phyloP scores from a whole-genome alignment of 1,284 basidiomycete species.

The Ceratorhiza oryzae-sativae region DNA sequence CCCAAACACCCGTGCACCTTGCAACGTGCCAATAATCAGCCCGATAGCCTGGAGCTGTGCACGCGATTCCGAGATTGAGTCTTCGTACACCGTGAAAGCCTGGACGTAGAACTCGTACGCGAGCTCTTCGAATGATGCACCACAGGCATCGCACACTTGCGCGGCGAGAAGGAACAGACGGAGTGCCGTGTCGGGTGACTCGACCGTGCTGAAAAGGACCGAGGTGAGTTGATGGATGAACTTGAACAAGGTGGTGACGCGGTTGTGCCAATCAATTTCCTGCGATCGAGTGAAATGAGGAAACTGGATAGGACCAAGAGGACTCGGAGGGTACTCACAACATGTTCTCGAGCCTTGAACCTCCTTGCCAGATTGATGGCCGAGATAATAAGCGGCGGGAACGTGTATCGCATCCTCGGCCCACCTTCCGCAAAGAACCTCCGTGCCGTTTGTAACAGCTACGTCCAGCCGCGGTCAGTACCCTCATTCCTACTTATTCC shows the following conservation, averaged over 20 bases:
- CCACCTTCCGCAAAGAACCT: slow-evolving; percentile 89
- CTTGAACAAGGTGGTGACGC: slow-evolving; percentile 84
- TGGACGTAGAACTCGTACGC: slow-evolving; percentile 96
- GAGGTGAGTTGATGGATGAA: slow-evolving; percentile 91
- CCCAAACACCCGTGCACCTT: slow-evolving; percentile 84
- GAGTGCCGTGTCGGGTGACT: slow-evolving; percentile 87
- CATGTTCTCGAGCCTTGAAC: slow-evolving; percentile 73
- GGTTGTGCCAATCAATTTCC: slow-evolving; percentile 85
- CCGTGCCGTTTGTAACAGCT: slow-evolving; percentile 89
- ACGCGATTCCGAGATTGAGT: slow-evolving; percentile 89
- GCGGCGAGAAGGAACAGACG: slow-evolving; percentile 93
- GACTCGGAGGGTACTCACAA: slow-evolving; percentile 44
- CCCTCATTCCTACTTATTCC: background rate
- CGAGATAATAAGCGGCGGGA: slow-evolving; percentile 90
- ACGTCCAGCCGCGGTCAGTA: slow-evolving; percentile 31
- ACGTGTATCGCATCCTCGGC: slow-evolving; percentile 92
- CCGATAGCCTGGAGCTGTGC: slow-evolving; percentile 94
- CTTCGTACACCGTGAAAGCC: slow-evolving; percentile 95
- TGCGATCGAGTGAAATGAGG: slow-evolving; percentile 47
- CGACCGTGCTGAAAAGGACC: slow-evolving; percentile 88
- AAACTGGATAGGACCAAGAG: slow-evolving; percentile 51
- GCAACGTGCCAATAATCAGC: slow-evolving; percentile 86
- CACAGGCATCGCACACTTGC: slow-evolving; percentile 90
- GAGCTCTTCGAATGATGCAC: slow-evolving; percentile 79
- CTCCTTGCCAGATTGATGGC: slow-evolving; percentile 88